Conservation (phyloP, 495 filamentous ascomycete species). For the Penicillium bialowiezense region DNA sequence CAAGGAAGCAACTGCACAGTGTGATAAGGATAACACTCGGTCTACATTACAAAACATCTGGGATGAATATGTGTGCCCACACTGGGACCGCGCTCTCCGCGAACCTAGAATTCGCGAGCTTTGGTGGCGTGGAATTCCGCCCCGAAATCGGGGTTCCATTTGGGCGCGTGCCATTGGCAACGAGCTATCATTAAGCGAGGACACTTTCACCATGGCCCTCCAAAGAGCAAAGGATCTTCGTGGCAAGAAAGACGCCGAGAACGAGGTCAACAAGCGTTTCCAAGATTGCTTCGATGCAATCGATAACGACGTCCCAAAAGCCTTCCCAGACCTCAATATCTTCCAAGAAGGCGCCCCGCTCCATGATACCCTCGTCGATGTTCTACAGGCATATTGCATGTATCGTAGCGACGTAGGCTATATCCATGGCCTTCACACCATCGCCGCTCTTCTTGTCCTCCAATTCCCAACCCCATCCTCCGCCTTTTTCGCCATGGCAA, state of each 20-base stretch:
- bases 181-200: conserved; percentile 71
- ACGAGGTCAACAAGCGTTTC: conserved; percentile 47
- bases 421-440: conserved; percentile 78
- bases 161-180: conserved; percentile 90
- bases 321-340: conserved; percentile 79
- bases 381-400: conserved; percentile 86
- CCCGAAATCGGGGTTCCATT: conserved; percentile 74
- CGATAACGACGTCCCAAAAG: conserved; percentile 62
- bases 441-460: conserved; percentile 83
- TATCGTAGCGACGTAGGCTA: conserved; percentile 95
- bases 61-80: conserved; percentile 82
- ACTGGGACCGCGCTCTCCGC: conserved; percentile 75
- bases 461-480: conserved; percentile 69
- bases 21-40: conserved; percentile 66
- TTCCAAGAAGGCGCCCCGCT: conserved; percentile 77
- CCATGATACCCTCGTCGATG: conserved; percentile 72
- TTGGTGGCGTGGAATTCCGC: conserved; percentile 91
- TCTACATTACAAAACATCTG: conserved; percentile 67
- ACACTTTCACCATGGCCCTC: conserved; percentile 76
- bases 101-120: conserved; percentile 78
- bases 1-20: conserved; percentile 46
- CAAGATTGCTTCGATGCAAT: conserved; percentile 68
- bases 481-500: conserved; percentile 82
- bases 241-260: conserved; percentile 40
- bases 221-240: conserved; percentile 68